Base-by-base conservation (phyloP, 2,329 filamentous ascomycete species). In the Fusarium sp. region DNA sequence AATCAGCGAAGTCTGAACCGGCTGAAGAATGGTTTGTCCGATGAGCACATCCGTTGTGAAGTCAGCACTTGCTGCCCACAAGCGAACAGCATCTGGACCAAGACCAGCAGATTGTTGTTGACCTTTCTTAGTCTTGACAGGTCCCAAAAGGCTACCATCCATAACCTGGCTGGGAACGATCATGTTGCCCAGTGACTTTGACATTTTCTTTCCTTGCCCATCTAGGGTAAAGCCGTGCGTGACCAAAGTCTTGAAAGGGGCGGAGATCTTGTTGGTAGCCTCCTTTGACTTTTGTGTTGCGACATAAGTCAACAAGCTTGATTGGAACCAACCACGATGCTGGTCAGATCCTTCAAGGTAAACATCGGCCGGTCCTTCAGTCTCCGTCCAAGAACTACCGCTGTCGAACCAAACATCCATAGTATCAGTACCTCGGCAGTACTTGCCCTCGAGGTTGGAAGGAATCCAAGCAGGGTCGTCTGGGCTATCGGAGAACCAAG, bases 331-430 rank as follows among this genome's bases (percentile, higher is more conserved):
- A 30, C 96, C 96, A 41, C 96, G 91, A 79, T 99, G 96, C 78
- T 99, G 96, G 78, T 99, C 96, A 6, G 91, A 93, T 31, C 96
- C 96, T 81, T 99, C 96, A 4, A 98, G 86, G 77, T 97, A 98
- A 25, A 98, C 87, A 77, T 99, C 94, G 1, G 93, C 93, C 25
- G 78, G 90, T 28, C 78, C 76, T 11, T 79, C 73, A 28, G 82
- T 84, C 76, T 88, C 85, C 6, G 85, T 91, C 96, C 96, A 99
- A 76, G 93, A 97, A 51, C 92, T 97, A 8, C 96, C 96, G 71
- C 96, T 98, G 79, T 99, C 96, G 74, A 99, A 99, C 96, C 96
- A 99, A 12, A 99, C 96, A 79, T 99, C 96, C 96, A 99, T 99
- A 0, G 96, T 99, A 76, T 99, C 96, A 44, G 85, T 92, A 16